Evolutionary conservation across 768 basidiomycete species (phyloP).

Genomic region (Amanita phalloides): DNA sequence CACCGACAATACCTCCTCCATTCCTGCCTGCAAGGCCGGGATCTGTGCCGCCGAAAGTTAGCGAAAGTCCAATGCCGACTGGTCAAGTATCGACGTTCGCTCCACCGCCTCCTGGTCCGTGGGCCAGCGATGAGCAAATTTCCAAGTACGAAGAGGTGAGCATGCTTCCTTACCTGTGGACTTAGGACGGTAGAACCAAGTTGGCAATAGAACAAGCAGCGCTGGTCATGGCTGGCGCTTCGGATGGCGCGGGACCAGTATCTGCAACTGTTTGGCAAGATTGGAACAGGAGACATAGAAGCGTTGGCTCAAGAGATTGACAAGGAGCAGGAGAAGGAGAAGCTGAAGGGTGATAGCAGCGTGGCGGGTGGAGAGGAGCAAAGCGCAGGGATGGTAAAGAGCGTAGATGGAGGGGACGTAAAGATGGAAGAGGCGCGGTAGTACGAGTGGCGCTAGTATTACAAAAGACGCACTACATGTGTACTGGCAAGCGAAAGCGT

Average conservation of each 20-base stretch:
- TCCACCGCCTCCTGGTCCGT: slow-evolving; percentile 18
- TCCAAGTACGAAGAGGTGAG: slow-evolving; percentile 52
- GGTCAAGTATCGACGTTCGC: slow-evolving; percentile 12
- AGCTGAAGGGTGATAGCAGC: slow-evolving; percentile 22
- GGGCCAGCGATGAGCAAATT: slow-evolving; percentile 38
- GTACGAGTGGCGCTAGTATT: too few species aligned
- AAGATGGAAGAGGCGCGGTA: slow-evolving; percentile 14
- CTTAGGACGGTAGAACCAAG: neutral
- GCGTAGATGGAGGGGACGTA: slow-evolving; percentile 32
- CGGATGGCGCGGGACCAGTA: slow-evolving; percentile 66
- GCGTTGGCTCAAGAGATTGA: slow-evolving; percentile 40
- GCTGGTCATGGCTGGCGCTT: slow-evolving; percentile 74
- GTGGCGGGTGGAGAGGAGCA: slow-evolving; percentile 19
- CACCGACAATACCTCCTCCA: slow-evolving; percentile 31
- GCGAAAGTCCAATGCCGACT: slow-evolving; percentile 15
- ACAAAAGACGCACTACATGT: too few species aligned
- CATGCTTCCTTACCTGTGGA: slow-evolving; percentile 2
- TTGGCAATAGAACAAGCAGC: slow-evolving; percentile 52
- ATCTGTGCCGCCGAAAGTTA: slow-evolving; percentile 21
- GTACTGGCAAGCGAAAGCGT: too few species aligned
- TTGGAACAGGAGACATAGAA: slow-evolving; percentile 68
- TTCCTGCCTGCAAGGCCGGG: slow-evolving; percentile 67
- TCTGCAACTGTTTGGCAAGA: slow-evolving; percentile 71
- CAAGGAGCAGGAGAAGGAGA: slow-evolving; percentile 31
- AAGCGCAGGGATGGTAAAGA: slow-evolving; percentile 20